Evolutionary conservation across 2,329 filamentous ascomycete genomes (phyloP), one percentile per base, ranked within the genome.

Genomic region (Leptographium wingfieldii): DNA sequence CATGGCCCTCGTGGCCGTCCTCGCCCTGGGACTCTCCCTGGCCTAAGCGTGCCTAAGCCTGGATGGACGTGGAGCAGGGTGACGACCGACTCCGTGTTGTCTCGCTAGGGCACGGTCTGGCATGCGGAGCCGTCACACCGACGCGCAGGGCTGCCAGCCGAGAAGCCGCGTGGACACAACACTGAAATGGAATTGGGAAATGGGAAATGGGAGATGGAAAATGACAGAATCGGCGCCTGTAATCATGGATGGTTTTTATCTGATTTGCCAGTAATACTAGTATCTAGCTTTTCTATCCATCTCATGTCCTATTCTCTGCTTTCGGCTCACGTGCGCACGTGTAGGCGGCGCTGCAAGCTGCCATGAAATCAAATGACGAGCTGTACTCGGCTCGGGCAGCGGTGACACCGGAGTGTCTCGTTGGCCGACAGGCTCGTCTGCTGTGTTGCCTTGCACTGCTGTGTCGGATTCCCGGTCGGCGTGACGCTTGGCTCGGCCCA

Each of bases 11-110:
- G 59, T 64, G 11, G 35, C 61, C 25, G 59, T 64, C 59, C 60
- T 60, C 16, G 63, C 62, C 2, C 16, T 66, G 27, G 66, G 64
- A 2, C 14, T 68, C 56, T 58, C 62, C 11, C 59, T 64, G 31
- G 55, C 66, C 33, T 69, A 55, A 63, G 29, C 3, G 22, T 11
- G 4, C 19, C 29, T 4, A 35, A 10, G 29, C 29, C 29, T 31
- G 33, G 29, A 46, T n/a, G 40, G 19, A 10, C 19, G 19, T 16
- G 43, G 43, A 19, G 43, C 33, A 46, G 16, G 19, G 3, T 3
- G 43, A 46, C 16, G 19, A n/a, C 19, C 12, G 12, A 22, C 4
- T 12, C 19, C 14, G 43, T 46, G 43, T 19, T 46, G 19, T n/a
- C 43, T 46, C 19, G 43, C 43, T 22, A 6, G 19, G 19, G 43